Evolutionary conservation across 352 stramenopile genomes (phyloP), one percentile per base, ranked within the genome.

Genomic region (Globisporangium yorkense): DNA sequence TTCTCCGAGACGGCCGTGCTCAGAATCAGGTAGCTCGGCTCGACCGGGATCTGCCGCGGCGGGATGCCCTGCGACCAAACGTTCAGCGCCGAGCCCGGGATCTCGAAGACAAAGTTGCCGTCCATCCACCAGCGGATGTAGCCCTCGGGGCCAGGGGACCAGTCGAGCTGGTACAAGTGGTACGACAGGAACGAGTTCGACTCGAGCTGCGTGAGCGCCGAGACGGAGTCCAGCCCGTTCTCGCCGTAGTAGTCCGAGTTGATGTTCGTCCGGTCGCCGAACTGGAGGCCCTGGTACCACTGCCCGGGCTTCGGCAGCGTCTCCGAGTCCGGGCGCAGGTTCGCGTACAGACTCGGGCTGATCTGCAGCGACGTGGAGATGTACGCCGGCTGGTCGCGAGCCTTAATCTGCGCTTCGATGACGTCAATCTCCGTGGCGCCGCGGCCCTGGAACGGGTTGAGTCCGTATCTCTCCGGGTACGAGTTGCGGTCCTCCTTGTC

Each of bases 401-500:
- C 82, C 40, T 81, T 74, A 61, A 92, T 92, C 54, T 97, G 84
- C 33, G 76, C 78, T 66, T 96, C 86, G 52, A 99, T 93, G 35
- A 99, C 80, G 70, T 99, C 96, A 63, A 99, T 99, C 74, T 99
- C 96, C 5, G 96, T 98, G 45, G 94, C 87, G 40, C 96, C 96
- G 48, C 96, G 86, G n/a, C 96, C 96, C 48, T 92, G 73, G 57
- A 87, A 81, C 1, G 85, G 73, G 71, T 98, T 83, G 61, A 99
- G 55, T 0, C 96, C 96, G 70, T 89, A 99, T 61, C 89, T 79
- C 70, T 94, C 80, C 1, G 84, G 80, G 49, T 89, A 87, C 62
- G 83, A 91, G 2, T 78, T 59, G 20, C 79, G 72, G 71, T 98
- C 76, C 71, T 98, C 61, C 45, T 97, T 96, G 73, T 95, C 94